phyloP scores from a whole-genome alignment of 371 early-diverging fungal species.

The Dentiscutata heterogama region DNA sequence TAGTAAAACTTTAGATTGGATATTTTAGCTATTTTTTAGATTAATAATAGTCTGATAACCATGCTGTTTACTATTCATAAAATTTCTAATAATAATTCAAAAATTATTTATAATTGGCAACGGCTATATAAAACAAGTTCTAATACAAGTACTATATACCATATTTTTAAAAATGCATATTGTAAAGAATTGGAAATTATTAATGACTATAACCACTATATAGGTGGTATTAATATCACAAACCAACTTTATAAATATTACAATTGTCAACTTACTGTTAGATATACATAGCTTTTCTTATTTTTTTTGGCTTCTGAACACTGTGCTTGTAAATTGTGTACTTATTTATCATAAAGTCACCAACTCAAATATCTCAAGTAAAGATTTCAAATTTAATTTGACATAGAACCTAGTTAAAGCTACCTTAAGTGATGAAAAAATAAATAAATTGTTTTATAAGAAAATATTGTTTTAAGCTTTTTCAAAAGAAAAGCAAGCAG shows the following conservation, averaged over 20 bases:
- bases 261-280: slow-evolving; percentile 37
- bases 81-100: background rate
- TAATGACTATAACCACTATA: slow-evolving; percentile 49
- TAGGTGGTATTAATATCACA: slow-evolving; percentile 50
- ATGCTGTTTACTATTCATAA: slow-evolving; percentile 45
- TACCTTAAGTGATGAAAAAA: background rate
- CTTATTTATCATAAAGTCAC: background rate
- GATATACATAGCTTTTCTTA: slow-evolving; percentile 46
- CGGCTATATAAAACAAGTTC: slow-evolving; percentile 28
- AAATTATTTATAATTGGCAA: background rate
- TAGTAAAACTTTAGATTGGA: slow-evolving; percentile 4
- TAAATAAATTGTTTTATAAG: background rate
- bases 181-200: slow-evolving; percentile 25
- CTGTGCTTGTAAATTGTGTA: slow-evolving; percentile 40
- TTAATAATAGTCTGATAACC: slow-evolving; percentile 47
- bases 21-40: slow-evolving; percentile 47
- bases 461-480: background rate
- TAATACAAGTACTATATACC: slow-evolving; percentile 5
- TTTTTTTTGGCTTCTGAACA: slow-evolving; percentile 49
- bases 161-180: background rate
- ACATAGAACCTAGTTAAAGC: background rate
- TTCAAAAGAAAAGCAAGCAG: background rate
- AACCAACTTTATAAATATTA: slow-evolving; percentile 49
- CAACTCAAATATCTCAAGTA: background rate
- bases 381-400: background rate